A percentile compares a stretch with the other conserved stretches of the same genome.
These are phyloP conservation scores for Amyloporia xantha DNA, from an alignment of 768 basidiomycete genomes.

Conservation along the genomic window DNA sequence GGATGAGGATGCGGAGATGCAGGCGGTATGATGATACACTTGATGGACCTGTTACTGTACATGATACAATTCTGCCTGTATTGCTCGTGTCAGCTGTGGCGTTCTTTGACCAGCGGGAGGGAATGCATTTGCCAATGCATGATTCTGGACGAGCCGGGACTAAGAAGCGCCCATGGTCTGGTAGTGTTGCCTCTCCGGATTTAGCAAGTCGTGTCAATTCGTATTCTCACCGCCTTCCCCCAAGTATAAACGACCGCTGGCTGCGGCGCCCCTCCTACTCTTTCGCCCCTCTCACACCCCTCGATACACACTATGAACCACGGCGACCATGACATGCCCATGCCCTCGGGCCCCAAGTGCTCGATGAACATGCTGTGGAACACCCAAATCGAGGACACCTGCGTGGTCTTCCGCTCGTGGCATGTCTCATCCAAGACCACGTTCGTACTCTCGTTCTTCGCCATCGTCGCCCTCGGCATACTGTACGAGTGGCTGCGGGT, in stretches of 20 bases:
- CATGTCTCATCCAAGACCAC: slow-evolving; percentile 52
- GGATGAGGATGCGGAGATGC: slow-evolving; percentile 79
- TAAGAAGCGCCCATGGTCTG: not conserved
- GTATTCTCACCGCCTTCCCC: not conserved
- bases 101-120: not conserved
- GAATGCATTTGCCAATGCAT: not conserved
- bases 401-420: slow-evolving; percentile 76
- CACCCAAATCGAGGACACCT: slow-evolving; percentile 72
- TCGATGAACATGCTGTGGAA: slow-evolving; percentile 87
- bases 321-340: slow-evolving; percentile 33
- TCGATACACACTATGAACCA: slow-evolving; percentile 22
- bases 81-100: not conserved
- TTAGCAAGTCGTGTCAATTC: not conserved
- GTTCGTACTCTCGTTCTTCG: slow-evolving; percentile 61
- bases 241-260: not conserved
- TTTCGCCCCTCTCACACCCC: not conserved
- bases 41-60: slow-evolving; percentile 5
- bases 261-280: not conserved
- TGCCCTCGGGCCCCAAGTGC: slow-evolving; percentile 46
- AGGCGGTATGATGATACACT: slow-evolving; percentile 24
- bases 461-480: slow-evolving; percentile 61
- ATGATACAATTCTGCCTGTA: not conserved
- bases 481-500: slow-evolving; percentile 75
- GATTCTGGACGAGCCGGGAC: not conserved
- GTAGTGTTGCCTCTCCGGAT: not conserved